phyloP scores from a whole-genome alignment of 805 yeast genomes.

The Yamadazyma phyllophila region DNA sequence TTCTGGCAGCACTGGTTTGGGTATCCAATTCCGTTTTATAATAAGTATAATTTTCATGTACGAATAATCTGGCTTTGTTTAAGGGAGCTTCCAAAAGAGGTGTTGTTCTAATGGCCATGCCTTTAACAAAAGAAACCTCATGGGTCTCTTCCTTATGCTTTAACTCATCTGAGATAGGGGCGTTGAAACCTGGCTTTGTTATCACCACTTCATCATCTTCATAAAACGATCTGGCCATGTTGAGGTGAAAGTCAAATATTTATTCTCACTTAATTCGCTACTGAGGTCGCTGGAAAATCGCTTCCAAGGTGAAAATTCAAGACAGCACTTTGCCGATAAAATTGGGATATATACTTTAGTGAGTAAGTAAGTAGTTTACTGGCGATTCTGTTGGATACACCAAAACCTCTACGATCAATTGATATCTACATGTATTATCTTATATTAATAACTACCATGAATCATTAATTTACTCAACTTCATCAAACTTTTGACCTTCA shows the following conservation, averaged over 20 bases:
- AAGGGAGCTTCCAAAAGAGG: slow-evolving; percentile 46
- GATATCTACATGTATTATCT: slow-evolving; percentile 12
- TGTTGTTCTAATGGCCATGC: slow-evolving; percentile 53
- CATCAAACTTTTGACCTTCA: slow-evolving; percentile 86
- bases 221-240: slow-evolving; percentile 44
- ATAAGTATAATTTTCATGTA: slow-evolving; percentile 36
- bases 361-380: too few species aligned
- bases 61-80: slow-evolving; percentile 36
- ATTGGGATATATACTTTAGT: too few species aligned
- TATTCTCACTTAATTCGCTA: slow-evolving; percentile 2
- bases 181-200: slow-evolving; percentile 49
- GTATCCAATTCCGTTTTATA: slow-evolving; percentile 45
- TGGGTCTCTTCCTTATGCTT: slow-evolving; percentile 37
- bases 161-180: slow-evolving; percentile 35
- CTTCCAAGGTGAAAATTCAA: too few species aligned
- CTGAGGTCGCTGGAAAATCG: not conserved
- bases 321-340: too few species aligned
- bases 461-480: slow-evolving; percentile 38
- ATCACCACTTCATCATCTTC: slow-evolving; percentile 48
- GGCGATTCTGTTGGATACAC: not conserved
- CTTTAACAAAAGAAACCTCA: slow-evolving; percentile 43
- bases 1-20: slow-evolving; percentile 44
- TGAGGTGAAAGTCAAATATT: not conserved
- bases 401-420: not conserved
- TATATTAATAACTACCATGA: slow-evolving; percentile 29